Evolutionary conservation across 2,329 filamentous ascomycete species (phyloP), one percentile per base, ranked within the genome.

Genomic region (Calonectria ilicicola): DNA sequence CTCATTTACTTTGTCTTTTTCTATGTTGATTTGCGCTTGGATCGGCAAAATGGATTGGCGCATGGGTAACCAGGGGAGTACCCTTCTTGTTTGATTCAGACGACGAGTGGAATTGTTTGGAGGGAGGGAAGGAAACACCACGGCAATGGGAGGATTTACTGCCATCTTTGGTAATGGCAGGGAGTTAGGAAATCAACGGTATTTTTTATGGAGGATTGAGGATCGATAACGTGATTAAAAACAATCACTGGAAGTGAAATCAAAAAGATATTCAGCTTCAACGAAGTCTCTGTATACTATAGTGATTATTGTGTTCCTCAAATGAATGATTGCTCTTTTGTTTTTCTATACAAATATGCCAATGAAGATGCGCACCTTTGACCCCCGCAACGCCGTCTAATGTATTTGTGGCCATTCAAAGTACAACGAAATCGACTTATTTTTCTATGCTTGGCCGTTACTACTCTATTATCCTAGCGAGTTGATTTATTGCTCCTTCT

Each of bases 401-500:
- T 40, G 8, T 26, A 15, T 19, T 5, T 58, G n/a, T 60, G 35
- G 32, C 1, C 17, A 19, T 10, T 15, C 38, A 60, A 40, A 19
- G 32, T 40, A 63, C 40, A 44, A n/a, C 10, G 9, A 17, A 29
- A n/a, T 14, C 42, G 5, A 32, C n/a, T 17, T 12, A 7, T 21
- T 14, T n/a, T 9, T 23, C 5, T 5, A n/a, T 15, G 32, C 32
- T 35, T 35, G 32, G 32, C 32, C 8, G 32, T 21, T 46, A 27
- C 40, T 32, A n/a, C 26, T 29, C 44, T 32, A 21, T 21, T 19
- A 12, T 15, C 6, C 23, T 14, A 19, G 15, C 19, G 8, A 19
- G 15, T 23, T 35, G n/a, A 27, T 26, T 21, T 72, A 81, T 51
- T 78, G 77, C 51, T 79, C 75, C 75, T 86, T 86, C 77, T 84